phyloP scores from a whole-genome alignment of 768 basidiomycete species.

The Xerocomellus dryophilus region DNA sequence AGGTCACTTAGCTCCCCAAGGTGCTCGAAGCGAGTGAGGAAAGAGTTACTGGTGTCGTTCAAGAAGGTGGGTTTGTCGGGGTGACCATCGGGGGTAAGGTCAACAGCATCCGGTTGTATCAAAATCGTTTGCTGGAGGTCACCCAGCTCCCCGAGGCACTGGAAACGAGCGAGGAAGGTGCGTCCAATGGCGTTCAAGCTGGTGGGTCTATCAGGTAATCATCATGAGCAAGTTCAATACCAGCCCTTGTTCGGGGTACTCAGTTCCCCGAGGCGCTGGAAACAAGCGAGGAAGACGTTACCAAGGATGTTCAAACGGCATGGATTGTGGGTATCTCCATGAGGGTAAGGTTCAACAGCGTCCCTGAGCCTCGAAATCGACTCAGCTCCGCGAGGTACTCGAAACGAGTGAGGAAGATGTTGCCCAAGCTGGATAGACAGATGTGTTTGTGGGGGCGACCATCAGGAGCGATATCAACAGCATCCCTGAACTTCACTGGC shows the following conservation, averaged over 20 bases:
- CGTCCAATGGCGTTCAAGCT: background rate
- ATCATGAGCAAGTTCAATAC: background rate
- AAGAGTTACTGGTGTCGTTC: background rate
- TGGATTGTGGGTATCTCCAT: too few relatives aligned
- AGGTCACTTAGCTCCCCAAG: background rate
- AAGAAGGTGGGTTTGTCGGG: background rate
- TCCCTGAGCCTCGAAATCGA: background rate
- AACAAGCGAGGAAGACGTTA: background rate
- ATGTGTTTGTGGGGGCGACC: background rate
- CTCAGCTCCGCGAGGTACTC: background rate
- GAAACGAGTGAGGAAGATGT: background rate
- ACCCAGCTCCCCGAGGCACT: background rate
- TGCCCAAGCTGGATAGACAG: background rate
- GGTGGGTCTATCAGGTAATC: background rate
- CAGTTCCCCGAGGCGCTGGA: background rate
- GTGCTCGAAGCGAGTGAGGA: background rate
- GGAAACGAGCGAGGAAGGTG: background rate
- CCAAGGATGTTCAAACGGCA: too few relatives aligned
- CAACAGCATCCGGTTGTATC: too few relatives aligned
- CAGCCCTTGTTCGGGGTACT: background rate
- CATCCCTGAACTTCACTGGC: background rate
- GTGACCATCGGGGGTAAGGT: background rate
- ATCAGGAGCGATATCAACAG: background rate
- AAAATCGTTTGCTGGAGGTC: conserved; percentile 1
- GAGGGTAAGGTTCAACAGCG: background rate